Evolutionary conservation across 2,329 filamentous ascomycete species (phyloP).

Genomic region (Ophiostoma himal-ulmi): DNA sequence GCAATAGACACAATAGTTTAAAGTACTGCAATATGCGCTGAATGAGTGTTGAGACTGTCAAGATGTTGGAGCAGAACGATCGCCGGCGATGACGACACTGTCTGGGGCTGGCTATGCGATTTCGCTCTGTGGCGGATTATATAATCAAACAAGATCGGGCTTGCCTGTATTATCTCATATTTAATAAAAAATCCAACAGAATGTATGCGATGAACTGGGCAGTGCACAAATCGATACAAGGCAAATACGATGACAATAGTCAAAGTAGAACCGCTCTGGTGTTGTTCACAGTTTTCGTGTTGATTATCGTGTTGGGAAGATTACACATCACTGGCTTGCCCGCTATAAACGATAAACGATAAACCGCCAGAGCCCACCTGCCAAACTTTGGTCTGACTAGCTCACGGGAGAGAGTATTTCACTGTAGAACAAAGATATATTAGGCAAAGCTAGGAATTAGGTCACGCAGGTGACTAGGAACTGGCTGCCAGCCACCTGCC

Average conservation of each 20-base stretch:
- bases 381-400: background rate
- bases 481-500: conserved; percentile 4
- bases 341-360: background rate
- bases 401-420: background rate
- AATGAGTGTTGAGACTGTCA: background rate
- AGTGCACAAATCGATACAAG: background rate
- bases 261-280: background rate
- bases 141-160: background rate
- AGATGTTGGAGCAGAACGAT: background rate
- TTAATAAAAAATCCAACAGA: too few relatives aligned
- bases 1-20: background rate
- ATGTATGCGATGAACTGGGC: background rate
- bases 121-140: background rate
- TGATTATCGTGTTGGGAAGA: background rate
- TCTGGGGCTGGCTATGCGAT: background rate
- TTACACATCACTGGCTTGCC: background rate
- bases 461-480: background rate
- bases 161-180: too few relatives aligned
- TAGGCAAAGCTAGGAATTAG: background rate
- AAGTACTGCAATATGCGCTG: background rate
- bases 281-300: background rate
- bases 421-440: background rate
- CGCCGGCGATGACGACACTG: conserved; percentile 12
- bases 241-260: background rate
- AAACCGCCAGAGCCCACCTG: background rate